Evolutionary conservation across 306 rosid genomes (phyloP), one percentile per base, ranked within the genome.

Genomic region (Aeschynomene evenia): DNA sequence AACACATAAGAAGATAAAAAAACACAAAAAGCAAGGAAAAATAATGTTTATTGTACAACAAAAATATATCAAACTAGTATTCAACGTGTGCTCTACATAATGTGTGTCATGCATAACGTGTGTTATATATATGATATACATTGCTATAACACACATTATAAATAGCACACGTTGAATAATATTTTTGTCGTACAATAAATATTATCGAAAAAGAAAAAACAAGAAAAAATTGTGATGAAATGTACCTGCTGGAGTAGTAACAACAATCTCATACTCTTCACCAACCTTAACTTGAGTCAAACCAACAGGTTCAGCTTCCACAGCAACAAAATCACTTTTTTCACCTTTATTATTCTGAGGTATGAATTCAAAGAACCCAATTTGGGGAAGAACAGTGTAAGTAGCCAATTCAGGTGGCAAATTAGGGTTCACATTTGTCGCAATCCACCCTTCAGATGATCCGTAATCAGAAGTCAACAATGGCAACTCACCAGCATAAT

Each of bases 371-470:
- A 87, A 95, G 77, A 81, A 95, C n/a, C 93, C 96, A 40, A 95
- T 83, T 58, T 95, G 86, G 9, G 99, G 99, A 61, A 89, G 92
- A 16, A 91, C 92, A n/a, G 79, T 82, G 71, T 76, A 95, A 50
- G 92, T 78, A 21, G 92, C 85, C 79, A 59, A 64, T 53, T 95
- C 97, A 42, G 85, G 90, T 29, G 96, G 86, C 26, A 83, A 24
- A 50, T 49, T 64, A 56, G 97, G 99, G 36, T 87, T 91, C 16
- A 91, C 84, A 55, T 87, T 95, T 18, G 92, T 85, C 18, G 86
- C 99, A 36, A 95, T 62, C 99, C 97, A 91, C 23, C 99, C 99
- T 79, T 95, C 99, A 61, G 97, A 95, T 49, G 99, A 34, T 8
- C 99, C 99, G 79, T 95, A 95, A 31, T 95, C 99, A 50, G 95